A percentile compares a stretch with the other conserved stretches of the same genome.
phyloP scores from a whole-genome alignment of 164 flowering plant genomes.

The Taxillus chinensis region DNA sequence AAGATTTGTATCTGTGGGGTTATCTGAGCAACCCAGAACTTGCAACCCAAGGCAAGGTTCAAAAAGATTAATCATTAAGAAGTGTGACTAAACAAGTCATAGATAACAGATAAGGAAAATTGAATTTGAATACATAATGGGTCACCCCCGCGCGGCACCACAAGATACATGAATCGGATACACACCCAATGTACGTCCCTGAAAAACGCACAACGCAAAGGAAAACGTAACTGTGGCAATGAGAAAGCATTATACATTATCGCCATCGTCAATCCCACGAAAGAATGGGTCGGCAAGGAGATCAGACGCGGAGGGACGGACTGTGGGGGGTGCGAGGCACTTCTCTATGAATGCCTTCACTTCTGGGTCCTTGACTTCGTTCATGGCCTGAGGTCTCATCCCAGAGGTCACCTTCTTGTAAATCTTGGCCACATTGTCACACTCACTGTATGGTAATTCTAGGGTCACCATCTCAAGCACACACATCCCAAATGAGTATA shows the following conservation, averaged over 20 bases:
- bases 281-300: slow-evolving; percentile 62
- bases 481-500: slow-evolving; percentile 74
- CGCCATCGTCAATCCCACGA: slow-evolving; percentile 37
- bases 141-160: too few relatives aligned
- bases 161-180: too few relatives aligned
- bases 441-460: slow-evolving; percentile 69
- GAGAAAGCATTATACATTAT: slow-evolving; percentile 8
- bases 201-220: too few relatives aligned
- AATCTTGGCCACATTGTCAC: slow-evolving; percentile 52
- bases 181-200: too few relatives aligned
- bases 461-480: slow-evolving; percentile 67
- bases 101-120: too few relatives aligned
- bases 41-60: too few relatives aligned
- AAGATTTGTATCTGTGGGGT: too few relatives aligned
- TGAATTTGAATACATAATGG: too few relatives aligned
- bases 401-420: slow-evolving; percentile 68
- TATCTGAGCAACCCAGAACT: too few relatives aligned
- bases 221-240: too few relatives aligned
- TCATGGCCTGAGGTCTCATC: slow-evolving; percentile 45
- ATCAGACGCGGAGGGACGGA: slow-evolving; percentile 62
- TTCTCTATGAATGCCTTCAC: slow-evolving; percentile 57
- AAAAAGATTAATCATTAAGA: too few relatives aligned
- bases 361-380: slow-evolving; percentile 51
- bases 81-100: too few relatives aligned
- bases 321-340: slow-evolving; percentile 51